phyloP scores from a whole-genome alignment of 352 stramenopile genomes.

The Pythium biforme region DNA sequence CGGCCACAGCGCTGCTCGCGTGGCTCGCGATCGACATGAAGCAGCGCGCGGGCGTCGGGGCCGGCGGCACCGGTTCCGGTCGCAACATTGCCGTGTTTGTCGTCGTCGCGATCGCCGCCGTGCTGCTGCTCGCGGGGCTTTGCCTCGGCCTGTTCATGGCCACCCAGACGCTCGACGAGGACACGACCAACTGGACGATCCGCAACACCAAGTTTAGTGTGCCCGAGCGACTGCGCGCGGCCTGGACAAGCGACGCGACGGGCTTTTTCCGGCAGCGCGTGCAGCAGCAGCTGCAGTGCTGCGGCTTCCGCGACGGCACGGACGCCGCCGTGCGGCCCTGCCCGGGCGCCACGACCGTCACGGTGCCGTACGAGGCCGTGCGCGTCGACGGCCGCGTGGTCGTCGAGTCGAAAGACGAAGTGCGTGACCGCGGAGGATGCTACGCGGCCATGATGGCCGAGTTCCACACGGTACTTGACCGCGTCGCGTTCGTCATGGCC shows the following conservation, averaged over 20 bases:
- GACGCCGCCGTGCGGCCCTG: constrained; percentile 56
- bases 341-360: constrained; percentile 38
- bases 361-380: constrained; percentile 59
- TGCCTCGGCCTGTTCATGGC: constrained; percentile 62
- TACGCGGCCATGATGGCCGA: constrained; percentile 46
- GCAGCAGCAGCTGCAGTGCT: constrained; percentile 72
- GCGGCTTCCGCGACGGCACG: constrained; percentile 46
- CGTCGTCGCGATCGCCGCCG: constrained; percentile 33
- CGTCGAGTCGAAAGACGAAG: constrained; percentile 41
- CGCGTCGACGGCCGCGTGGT: constrained; percentile 59
- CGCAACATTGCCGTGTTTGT: constrained; percentile 38
- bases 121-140: constrained; percentile 42
- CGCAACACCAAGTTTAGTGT: constrained; percentile 73
- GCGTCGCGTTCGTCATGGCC: constrained; percentile 39
- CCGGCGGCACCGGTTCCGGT: constrained; percentile 23
- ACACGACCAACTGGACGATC: constrained; percentile 62
- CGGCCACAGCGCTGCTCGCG: constrained; percentile 37
- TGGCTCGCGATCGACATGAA: constrained; percentile 58
- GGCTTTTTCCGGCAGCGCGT: constrained; percentile 44
- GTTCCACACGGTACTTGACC: constrained; percentile 47
- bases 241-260: constrained; percentile 43
- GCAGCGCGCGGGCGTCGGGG: constrained; percentile 5
- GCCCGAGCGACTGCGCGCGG: constrained; percentile 38
- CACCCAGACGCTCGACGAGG: constrained; percentile 51
- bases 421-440: constrained; percentile 52